phyloP scores from a whole-genome alignment of 1,139 yeast species.

The Komagataea norvegica region DNA sequence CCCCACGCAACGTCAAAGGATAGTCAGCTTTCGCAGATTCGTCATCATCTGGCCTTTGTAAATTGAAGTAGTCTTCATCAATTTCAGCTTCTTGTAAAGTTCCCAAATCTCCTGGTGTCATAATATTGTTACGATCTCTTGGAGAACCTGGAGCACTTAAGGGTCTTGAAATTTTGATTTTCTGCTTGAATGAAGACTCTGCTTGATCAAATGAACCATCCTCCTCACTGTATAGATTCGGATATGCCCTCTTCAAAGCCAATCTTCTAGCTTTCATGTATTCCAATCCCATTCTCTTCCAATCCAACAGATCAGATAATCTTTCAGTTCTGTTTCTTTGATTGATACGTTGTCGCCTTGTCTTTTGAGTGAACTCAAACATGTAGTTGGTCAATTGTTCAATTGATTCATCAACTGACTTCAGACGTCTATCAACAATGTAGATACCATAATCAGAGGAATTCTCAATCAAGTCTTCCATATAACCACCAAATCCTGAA shows the following conservation, averaged over 20 bases:
- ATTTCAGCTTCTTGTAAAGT: conserved; percentile 85
- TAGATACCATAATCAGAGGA: conserved; percentile 95
- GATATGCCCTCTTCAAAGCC: conserved; percentile 90
- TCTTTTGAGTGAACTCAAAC: conserved; percentile 83
- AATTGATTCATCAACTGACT: conserved; percentile 90
- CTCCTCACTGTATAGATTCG: conserved; percentile 67
- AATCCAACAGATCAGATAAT: conserved; percentile 84
- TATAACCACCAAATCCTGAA: conserved; percentile 96
- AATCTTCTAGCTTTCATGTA: conserved; percentile 92
- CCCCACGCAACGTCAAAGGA: conserved; percentile 38
- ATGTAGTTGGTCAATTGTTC: conserved; percentile 85
- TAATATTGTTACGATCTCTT: conserved; percentile 57
- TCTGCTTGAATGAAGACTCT: conserved; percentile 28
- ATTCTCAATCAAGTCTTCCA: conserved; percentile 96
- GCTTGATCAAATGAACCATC: conserved; percentile 26
- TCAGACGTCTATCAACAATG: conserved; percentile 91
- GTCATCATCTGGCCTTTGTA: conserved; percentile 52
- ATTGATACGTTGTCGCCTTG: conserved; percentile 95
- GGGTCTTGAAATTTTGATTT: conserved; percentile 82
- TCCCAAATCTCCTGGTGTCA: conserved; percentile 99
- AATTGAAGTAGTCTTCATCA: conserved; percentile 80
- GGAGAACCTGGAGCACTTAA: conserved; percentile 97
- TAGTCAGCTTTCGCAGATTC: conserved; percentile 27
- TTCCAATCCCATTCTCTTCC: conserved; percentile 98
- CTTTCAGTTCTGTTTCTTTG: conserved; percentile 97